Percentiles rank a stretch among this genome's conserved stretches.
These are phyloP conservation scores for Phytophthora melonis DNA, from an alignment of 352 stramenopile species.

Conservation along the genomic window DNA sequence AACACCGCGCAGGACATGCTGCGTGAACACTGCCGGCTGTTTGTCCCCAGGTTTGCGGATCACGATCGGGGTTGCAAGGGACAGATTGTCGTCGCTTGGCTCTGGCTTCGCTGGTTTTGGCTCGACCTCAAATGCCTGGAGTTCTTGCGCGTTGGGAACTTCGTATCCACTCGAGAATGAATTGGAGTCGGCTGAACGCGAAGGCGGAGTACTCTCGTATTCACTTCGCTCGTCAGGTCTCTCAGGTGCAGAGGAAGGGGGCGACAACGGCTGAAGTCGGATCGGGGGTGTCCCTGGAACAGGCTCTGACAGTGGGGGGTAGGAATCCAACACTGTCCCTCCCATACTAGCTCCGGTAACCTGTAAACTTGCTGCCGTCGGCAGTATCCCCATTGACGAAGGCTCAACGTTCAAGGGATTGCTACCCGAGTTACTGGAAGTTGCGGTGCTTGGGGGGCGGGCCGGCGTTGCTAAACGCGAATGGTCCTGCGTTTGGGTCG, in stretches of 20 bases:
- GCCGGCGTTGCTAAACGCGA: constrained; percentile 8
- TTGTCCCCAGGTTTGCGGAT: constrained; percentile 40
- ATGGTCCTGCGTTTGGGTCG: constrained; percentile 19
- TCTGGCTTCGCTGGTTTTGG: constrained; percentile 7
- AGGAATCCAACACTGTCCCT: neutral
- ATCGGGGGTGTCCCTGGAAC: constrained; percentile 8
- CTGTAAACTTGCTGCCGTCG: constrained; percentile 1
- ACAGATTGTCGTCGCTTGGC: constrained; percentile 22
- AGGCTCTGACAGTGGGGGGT: neutral
- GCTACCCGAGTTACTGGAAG: neutral
- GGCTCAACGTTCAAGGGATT: neutral
- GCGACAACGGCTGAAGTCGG: constrained; percentile 21
- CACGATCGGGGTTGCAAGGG: constrained; percentile 45
- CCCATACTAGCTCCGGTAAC: constrained; percentile 10
- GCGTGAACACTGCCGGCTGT: constrained; percentile 52
- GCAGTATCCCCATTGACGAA: neutral
- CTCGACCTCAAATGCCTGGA: neutral
- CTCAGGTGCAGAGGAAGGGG: neutral
- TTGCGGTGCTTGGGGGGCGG: neutral
- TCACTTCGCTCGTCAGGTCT: neutral
- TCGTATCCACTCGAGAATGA: neutral
- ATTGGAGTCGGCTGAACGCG: neutral
- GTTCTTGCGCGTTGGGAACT: constrained; percentile 3
- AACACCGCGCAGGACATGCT: constrained; percentile 66
- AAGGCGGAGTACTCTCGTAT: neutral